Evolutionary conservation across 179 eudicot species (phyloP).

Genomic region (Actinidia chinensis): DNA sequence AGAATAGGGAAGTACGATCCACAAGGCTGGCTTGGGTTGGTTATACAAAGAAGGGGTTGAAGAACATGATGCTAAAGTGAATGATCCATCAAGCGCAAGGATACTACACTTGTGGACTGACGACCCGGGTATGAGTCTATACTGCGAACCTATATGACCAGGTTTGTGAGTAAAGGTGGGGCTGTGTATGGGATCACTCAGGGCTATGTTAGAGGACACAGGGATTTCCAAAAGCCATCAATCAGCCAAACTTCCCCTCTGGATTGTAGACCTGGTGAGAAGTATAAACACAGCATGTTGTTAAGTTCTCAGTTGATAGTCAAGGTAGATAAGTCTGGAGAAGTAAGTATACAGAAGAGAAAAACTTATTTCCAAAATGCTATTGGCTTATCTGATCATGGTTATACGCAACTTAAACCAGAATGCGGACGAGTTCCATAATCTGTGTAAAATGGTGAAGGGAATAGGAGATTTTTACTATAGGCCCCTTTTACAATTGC

Average conservation of each 20-base stretch:
- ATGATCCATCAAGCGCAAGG: constrained; percentile 70
- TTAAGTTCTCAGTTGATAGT: constrained; percentile 73
- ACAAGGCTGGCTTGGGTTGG: constrained; percentile 81
- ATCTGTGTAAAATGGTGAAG: too few relatives aligned
- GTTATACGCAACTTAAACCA: too few relatives aligned
- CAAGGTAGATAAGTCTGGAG: neutral
- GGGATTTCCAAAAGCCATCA: constrained; percentile 89
- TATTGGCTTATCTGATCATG: too few relatives aligned
- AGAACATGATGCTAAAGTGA: constrained; percentile 73
- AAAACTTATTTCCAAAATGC: too few relatives aligned
- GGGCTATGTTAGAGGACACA: constrained; percentile 91
- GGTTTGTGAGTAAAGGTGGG: constrained; percentile 81
- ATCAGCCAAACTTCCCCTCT: constrained; percentile 73
- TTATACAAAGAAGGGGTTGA: constrained; percentile 69
- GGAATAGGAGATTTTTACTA: too few relatives aligned
- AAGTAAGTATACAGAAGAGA: too few relatives aligned
- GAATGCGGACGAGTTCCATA: too few relatives aligned
- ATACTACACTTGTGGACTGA: constrained; percentile 82
- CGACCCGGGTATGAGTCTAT: constrained; percentile 90
- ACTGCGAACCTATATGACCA: constrained; percentile 76
- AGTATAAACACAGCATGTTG: constrained; percentile 80
- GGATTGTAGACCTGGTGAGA: constrained; percentile 70
- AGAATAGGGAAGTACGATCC: constrained; percentile 58
- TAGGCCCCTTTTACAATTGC: too few relatives aligned
- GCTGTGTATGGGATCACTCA: constrained; percentile 69